Conservation (phyloP, 1,139 yeast species). For the Pichia sp. region DNA sequence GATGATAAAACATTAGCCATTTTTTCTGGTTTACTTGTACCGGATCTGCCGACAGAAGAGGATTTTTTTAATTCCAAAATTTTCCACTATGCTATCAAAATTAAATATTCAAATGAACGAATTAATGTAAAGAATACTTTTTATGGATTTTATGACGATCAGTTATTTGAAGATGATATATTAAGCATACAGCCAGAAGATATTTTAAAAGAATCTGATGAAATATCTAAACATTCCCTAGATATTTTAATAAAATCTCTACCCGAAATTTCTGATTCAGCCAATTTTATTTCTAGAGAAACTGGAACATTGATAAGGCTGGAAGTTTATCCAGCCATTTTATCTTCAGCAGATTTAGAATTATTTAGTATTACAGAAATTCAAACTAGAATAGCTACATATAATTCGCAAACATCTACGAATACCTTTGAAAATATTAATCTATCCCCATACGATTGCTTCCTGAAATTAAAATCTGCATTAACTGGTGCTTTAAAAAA, state of each 20-base stretch:
- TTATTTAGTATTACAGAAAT: conserved; percentile 36
- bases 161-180: conserved; percentile 33
- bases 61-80: conserved; percentile 17
- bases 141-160: conserved; percentile 27
- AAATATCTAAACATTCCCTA: neutral
- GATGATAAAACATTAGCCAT: conserved; percentile 2
- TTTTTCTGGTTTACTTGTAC: conserved; percentile 25
- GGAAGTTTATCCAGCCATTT: conserved; percentile 38
- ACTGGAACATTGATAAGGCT: conserved; percentile 38
- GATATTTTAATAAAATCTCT: conserved; percentile 15
- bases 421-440: conserved; percentile 55
- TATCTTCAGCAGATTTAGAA: conserved; percentile 31
- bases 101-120: conserved; percentile 18
- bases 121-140: conserved; percentile 24
- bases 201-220: conserved; percentile 13
- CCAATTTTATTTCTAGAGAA: conserved; percentile 37
- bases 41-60: conserved; percentile 13
- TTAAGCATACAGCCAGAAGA: conserved; percentile 8
- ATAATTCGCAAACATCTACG: conserved; percentile 36
- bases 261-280: conserved; percentile 36
- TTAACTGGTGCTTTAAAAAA: conserved; percentile 54
- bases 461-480: conserved; percentile 51
- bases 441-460: conserved; percentile 33
- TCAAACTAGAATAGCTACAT: conserved; percentile 31
- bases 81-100: conserved; percentile 25